Percentiles rank a stretch among this genome's conserved stretches.
Conservation (phyloP, 148 eudicot genomes). For the Silene conica region DNA sequence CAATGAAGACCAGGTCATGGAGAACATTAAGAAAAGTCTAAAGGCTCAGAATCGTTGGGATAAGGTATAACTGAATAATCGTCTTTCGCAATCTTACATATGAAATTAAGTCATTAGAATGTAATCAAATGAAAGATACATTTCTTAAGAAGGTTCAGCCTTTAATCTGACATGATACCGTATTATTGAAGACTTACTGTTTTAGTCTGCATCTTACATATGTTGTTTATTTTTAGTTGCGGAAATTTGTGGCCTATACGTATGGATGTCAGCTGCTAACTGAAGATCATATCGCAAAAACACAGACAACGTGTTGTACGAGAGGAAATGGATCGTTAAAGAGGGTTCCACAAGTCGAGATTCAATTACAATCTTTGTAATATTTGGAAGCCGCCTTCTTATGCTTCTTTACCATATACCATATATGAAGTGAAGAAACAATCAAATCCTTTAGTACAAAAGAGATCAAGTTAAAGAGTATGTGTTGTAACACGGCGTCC, state of each 20-base stretch:
- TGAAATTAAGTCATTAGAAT: neutral
- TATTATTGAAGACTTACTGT: too few relatives aligned
- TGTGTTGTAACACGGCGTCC: too few relatives aligned
- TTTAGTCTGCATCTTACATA: neutral
- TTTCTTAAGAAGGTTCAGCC: too few relatives aligned
- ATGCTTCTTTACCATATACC: too few relatives aligned
- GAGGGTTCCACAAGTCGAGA: slow-evolving; percentile 35
- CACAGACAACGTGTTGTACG: slow-evolving; percentile 22
- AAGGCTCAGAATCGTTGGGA: slow-evolving; percentile 73
- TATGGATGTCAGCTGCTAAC: slow-evolving; percentile 51
- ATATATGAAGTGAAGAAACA: too few relatives aligned
- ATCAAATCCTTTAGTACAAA: too few relatives aligned
- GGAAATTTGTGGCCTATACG: slow-evolving; percentile 69
- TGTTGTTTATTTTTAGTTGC: slow-evolving; percentile 36
- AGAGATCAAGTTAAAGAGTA: too few relatives aligned
- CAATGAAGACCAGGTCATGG: slow-evolving; percentile 52
- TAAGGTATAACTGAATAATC: slow-evolving; percentile 37
- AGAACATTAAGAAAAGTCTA: slow-evolving; percentile 41
- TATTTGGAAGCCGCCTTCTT: neutral
- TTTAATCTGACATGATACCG: too few relatives aligned
- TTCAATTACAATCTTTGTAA: slow-evolving; percentile 27
- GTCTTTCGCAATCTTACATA: neutral
- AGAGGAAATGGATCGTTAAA: slow-evolving; percentile 29
- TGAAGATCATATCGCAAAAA: slow-evolving; percentile 32
- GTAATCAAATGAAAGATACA: too few relatives aligned